Evolutionary conservation across 2,329 filamentous ascomycete species (phyloP), one percentile per base, ranked within the genome.

Genomic region (Mariannaea elegans): DNA sequence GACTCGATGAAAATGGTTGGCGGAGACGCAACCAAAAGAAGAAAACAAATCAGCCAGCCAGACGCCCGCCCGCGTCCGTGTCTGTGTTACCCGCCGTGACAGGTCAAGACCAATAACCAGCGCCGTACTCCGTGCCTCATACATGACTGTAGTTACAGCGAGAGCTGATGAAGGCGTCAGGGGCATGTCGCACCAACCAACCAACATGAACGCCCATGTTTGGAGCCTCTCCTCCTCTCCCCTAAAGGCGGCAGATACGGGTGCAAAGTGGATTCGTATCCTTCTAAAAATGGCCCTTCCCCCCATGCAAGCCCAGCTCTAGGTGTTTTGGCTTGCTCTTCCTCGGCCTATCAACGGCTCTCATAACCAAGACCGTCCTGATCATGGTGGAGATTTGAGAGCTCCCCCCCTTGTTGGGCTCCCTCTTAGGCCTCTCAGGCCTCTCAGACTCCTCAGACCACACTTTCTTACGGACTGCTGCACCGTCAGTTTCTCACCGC

Each of bases 111-210:
- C n/a, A n/a, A n/a, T n/a, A n/a, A n/a, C n/a, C n/a, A n/a, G n/a
- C n/a, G 47, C 56, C 56, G 48, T 48, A 27, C 34, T 58, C n/a
- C n/a, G n/a, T n/a, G n/a, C n/a, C n/a, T n/a, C n/a, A n/a, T n/a
- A n/a, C n/a, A n/a, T n/a, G n/a, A n/a, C n/a, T n/a, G n/a, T n/a
- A n/a, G n/a, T n/a, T n/a, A n/a, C n/a, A n/a, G n/a, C n/a, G n/a
- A n/a, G n/a, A n/a, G 24, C 6, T 27, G 24, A 27, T 27, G 24
- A 42, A 51, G 48, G 56, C 16, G 44, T 31, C 66, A 69, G 67
- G 67, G 67, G 67, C 50, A 18, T 58, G 67, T 69, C 67, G 65
- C 67, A 69, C 67, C 59, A 62, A 19, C 36, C 62, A 57, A 48
- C 56, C 36, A n/a, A 47, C 34, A 29, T 31, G 44, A 23, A 9